Percentiles rank a stretch among this genome's conserved stretches.
phyloP scores from a whole-genome alignment of 345 rosid species.

The Bruguiera parviflora region DNA sequence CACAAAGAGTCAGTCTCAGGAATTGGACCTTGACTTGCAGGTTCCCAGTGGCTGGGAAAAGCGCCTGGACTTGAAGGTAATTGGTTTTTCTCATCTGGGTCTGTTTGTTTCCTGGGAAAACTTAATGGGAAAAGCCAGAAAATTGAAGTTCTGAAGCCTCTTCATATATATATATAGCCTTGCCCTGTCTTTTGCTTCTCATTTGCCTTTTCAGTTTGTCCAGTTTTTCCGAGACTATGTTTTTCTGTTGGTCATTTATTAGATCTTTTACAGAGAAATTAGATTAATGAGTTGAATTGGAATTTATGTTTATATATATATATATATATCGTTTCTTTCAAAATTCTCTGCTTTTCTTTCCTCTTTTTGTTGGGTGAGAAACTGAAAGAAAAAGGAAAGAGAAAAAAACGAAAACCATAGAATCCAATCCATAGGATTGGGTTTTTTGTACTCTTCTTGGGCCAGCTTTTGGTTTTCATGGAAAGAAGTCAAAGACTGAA shows the following conservation, averaged over 20 bases:
- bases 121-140: neutral
- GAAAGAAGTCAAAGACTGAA: neutral
- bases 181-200: no score
- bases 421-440: neutral
- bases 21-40: slow-evolving; percentile 82
- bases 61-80: slow-evolving; percentile 83
- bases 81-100: neutral
- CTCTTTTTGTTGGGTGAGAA: slow-evolving; percentile 25
- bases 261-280: no score
- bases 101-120: slow-evolving; percentile 22
- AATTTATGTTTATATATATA: no score
- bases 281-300: no score
- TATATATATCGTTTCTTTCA: neutral
- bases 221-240: neutral
- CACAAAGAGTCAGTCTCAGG: slow-evolving; percentile 43
- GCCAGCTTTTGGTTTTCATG: slow-evolving; percentile 5
- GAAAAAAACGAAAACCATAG: neutral
- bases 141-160: neutral
- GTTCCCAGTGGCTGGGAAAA: slow-evolving; percentile 91
- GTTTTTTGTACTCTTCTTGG: neutral
- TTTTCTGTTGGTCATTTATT: no score
- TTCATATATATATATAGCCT: no score
- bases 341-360: neutral
- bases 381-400: neutral
- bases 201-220: no score